Percentiles rank a stretch among this genome's conserved stretches.
Conservation (phyloP, 2,329 filamentous ascomycete species). For the Lasiodiplodia sp. region DNA sequence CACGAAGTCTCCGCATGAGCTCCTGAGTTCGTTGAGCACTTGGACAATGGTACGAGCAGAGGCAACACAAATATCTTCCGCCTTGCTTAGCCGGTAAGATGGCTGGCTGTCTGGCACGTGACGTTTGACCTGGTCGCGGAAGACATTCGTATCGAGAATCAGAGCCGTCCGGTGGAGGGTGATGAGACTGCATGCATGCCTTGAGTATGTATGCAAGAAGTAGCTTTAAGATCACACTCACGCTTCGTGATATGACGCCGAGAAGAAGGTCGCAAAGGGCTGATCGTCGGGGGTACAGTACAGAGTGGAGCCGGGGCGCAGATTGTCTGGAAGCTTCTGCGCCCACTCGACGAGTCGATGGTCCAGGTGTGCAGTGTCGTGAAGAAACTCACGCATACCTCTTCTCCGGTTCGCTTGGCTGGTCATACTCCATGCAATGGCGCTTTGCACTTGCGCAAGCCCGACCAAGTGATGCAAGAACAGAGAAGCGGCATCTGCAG, state of each 20-base stretch:
- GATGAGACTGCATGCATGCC: neutral
- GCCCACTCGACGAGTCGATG: neutral
- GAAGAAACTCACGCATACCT: neutral
- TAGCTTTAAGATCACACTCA: neutral
- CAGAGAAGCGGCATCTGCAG: neutral
- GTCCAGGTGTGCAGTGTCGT: neutral
- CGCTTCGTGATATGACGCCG: conserved; percentile 1
- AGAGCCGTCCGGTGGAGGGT: conserved; percentile 3
- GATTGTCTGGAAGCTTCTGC: neutral
- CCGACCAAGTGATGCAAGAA: neutral
- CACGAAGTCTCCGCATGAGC: conserved; percentile 11
- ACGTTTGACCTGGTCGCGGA: neutral
- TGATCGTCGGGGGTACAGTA: neutral
- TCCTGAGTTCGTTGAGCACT: conserved; percentile 9
- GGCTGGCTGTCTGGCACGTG: neutral
- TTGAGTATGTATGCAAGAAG: too few species aligned
- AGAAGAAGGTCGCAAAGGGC: conserved; percentile 3
- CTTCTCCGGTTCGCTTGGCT: neutral
- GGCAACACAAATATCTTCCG: conserved; percentile 11
- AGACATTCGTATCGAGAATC: conserved; percentile 3
- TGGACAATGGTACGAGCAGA: conserved; percentile 8
- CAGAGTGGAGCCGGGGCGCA: conserved; percentile 2
- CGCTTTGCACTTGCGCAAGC: neutral
- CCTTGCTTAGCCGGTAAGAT: neutral
- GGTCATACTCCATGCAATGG: conserved; percentile 2